Percentiles rank a stretch among this genome's conserved stretches.
Conservation (phyloP, 192 early-diverging fungal species). For the Powellomyces hirtus region DNA sequence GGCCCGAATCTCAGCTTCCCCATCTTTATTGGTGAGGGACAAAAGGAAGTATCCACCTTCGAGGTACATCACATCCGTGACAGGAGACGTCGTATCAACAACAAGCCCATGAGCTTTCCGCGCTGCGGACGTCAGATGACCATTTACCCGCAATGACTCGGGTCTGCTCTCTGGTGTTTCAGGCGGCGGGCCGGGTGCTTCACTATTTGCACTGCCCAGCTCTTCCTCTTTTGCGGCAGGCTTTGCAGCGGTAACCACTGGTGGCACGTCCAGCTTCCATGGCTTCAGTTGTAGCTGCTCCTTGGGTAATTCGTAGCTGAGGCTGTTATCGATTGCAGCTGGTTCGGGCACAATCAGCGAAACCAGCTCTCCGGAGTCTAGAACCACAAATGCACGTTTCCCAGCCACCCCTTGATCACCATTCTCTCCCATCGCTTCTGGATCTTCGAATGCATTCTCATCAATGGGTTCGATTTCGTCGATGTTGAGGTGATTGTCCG, state of each 20-base stretch:
- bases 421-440: conserved; percentile 21
- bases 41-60: conserved; percentile 53
- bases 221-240: conserved; percentile 4
- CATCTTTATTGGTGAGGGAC: conserved; percentile 47
- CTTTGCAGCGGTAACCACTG: conserved; percentile 8
- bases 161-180: conserved; percentile 10
- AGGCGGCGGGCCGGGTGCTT: no score
- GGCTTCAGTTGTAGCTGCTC: conserved; percentile 15
- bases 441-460: conserved; percentile 19
- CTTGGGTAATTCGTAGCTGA: conserved; percentile 40
- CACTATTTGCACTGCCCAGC: neutral
- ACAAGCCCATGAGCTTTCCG: conserved; percentile 45
- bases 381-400: conserved; percentile 38
- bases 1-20: conserved; percentile 49
- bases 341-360: conserved; percentile 35
- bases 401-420: conserved; percentile 10
- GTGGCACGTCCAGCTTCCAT: conserved; percentile 48
- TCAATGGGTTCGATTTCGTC: conserved; percentile 34
- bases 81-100: conserved; percentile 31
- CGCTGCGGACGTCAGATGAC: conserved; percentile 34
- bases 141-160: conserved; percentile 4
- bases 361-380: conserved; percentile 38
- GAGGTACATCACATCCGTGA: conserved; percentile 42
- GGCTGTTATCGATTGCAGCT: conserved; percentile 31
- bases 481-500: conserved; percentile 46